phyloP scores from a whole-genome alignment of 192 early-diverging fungal species.

The Backusella liffmaniae region DNA sequence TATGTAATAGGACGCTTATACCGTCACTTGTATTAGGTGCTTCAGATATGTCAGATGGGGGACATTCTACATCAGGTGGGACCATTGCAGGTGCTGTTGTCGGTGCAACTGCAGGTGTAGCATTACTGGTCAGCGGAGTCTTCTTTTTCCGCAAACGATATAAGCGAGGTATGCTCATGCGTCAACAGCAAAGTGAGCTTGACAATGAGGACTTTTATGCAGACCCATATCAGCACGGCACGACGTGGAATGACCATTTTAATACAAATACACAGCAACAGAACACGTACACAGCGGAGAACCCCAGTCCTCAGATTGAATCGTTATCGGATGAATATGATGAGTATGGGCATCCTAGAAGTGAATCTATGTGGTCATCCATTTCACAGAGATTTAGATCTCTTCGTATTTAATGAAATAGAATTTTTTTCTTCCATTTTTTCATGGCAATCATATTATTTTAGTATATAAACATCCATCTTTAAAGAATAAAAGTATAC shows the following conservation, averaged over 20 bases:
- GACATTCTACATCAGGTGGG: neutral
- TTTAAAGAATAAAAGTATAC: no score
- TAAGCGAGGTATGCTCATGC: neutral
- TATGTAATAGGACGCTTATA: conserved; percentile 4
- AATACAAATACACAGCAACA: neutral
- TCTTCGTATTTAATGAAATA: neutral
- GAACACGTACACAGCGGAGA: neutral
- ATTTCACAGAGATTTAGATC: conserved; percentile 9
- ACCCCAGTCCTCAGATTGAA: neutral
- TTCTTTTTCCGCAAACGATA: neutral
- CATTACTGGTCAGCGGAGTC: neutral
- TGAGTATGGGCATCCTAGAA: conserved; percentile 4
- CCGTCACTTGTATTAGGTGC: conserved; percentile 2
- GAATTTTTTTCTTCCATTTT: no score
- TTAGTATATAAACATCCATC: no score
- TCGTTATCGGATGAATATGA: neutral
- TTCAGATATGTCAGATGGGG: neutral
- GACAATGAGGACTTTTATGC: conserved; percentile 20
- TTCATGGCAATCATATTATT: no score
- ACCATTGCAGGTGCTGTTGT: conserved; percentile 13
- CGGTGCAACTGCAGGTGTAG: neutral
- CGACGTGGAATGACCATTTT: neutral
- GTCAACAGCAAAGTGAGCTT: conserved; percentile 4
- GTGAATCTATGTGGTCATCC: neutral
- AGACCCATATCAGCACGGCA: conserved; percentile 9